These are phyloP conservation scores for Sorghum bicolor DNA, from an alignment of 176 grass and related monocot species.

Conservation along the genomic window Sorghum_bicolor_NCBIv3 NC_012878.2:53257001-53257500, in stretches of 20 bases:
- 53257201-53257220: not conserved
- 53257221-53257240: not conserved
- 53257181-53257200: not conserved
- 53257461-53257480: not conserved
- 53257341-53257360: slow-evolving; percentile 51
- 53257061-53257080: not conserved
- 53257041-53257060: slow-evolving; percentile 11
- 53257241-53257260: slow-evolving; percentile 64
- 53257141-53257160: slow-evolving; percentile 3
- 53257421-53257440: slow-evolving; percentile 57
- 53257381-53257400: slow-evolving; percentile 59
- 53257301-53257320: slow-evolving; percentile 2
- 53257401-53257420: slow-evolving; percentile 27
- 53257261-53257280: slow-evolving; percentile 41
- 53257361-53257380: slow-evolving; percentile 42
- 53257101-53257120: slow-evolving; percentile 11
- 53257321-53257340: slow-evolving; percentile 59
- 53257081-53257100: not conserved
- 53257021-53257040: not conserved
- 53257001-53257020: not conserved
- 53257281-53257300: slow-evolving; percentile 57
- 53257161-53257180: not conserved
- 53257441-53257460: not conserved
- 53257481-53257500: not conserved
- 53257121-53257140: slow-evolving; percentile 15